Base-by-base conservation (phyloP, 805 yeast genomes). In the Schwanniomyces pseudopolymorphus region DNA sequence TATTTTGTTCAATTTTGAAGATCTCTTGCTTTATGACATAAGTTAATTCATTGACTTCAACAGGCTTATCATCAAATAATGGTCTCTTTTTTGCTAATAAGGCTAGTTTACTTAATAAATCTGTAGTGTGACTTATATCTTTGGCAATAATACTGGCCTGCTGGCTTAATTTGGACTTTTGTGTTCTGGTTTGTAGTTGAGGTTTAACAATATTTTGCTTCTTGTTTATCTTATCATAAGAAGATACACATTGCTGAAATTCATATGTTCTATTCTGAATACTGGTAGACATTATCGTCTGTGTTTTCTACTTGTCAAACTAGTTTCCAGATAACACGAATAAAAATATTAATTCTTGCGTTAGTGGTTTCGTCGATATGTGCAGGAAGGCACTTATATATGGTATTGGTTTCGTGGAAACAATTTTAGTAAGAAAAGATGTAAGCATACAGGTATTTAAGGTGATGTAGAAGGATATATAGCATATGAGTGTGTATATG, bases 1-100 rank as follows among this genome's bases (percentile, higher is more conserved):
- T 75, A 50, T 77, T 77, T 57, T 84, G 82, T 58, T 88, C 96
- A 52, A 94, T 82, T 53, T 82, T 81, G 60, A 90, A 84, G 42
- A 94, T 83, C 58, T 87, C 96, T 64, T 94, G 97, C 52, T 86
- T 87, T 50, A 86, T 84, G 36, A 90, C 85, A 55, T 84, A 87
- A 0, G 99, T 91, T 52, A 94, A 73, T 64, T 94, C 97, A 17
- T 91, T 88, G 52, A 94, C 89, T 61, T 94, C 98, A 13, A 89
- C 84, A 0, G 98, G 97, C 54, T 87, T 84, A 66, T 94, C 99
- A 60, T 91, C 96, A 54, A 94, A 89, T 61, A 92, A 68, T 16
- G 97, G 96, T 62, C 90, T 91, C 56, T 90, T 76, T 64, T 87
- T 89, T 3, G 99, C 97, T 53, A 94, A 67, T 53, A 77, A 72